These are phyloP conservation scores for Trypanosoma cruzi DNA, from an alignment of 208 protist species.

Conservation along the genomic window DNA sequence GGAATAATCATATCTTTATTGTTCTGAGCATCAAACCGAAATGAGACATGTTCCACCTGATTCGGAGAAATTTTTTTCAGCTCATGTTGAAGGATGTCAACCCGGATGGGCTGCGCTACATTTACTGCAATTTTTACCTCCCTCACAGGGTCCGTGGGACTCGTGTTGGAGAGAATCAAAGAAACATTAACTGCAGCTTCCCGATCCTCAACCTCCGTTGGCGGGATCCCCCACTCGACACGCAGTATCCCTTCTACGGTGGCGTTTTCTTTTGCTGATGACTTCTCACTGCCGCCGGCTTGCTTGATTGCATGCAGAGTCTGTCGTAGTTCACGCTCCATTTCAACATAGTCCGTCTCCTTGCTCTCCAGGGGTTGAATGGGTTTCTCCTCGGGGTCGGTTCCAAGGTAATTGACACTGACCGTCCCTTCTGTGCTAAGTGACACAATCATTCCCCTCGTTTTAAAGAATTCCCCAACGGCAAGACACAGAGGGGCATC, in stretches of 20 bases:
- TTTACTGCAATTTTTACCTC: conserved; percentile 51
- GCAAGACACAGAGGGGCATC: conserved; percentile 55
- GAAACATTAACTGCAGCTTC: conserved; percentile 1
- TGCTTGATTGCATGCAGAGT: conserved; percentile 73
- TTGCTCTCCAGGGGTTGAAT: conserved; percentile 78
- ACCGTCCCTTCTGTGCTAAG: conserved; percentile 68
- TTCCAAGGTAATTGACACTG: conserved; percentile 93
- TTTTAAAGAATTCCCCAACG: conserved; percentile 63
- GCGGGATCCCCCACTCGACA: conserved; percentile 2
- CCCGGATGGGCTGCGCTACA: conserved; percentile 46
- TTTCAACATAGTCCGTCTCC: conserved; percentile 76
- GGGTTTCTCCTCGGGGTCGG: conserved; percentile 80
- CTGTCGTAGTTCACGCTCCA: conserved; percentile 79
- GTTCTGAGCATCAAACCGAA: conserved; percentile 37
- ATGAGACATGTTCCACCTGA: conserved; percentile 36
- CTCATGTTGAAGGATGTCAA: conserved; percentile 26
- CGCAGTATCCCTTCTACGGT: conserved; percentile 24
- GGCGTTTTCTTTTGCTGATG: conserved; percentile 25
- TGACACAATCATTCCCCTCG: conserved; percentile 80
- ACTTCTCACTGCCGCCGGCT: conserved; percentile 8
- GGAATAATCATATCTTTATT: conserved; percentile 69
- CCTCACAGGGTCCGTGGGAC: neutral
- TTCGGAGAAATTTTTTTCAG: conserved; percentile 35
- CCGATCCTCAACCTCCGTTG: neutral
- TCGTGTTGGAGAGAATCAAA: conserved; percentile 15